These are phyloP conservation scores for Isatis lusitanica DNA, from an alignment of 441 rosid species.

Conservation along the genomic window DNA sequence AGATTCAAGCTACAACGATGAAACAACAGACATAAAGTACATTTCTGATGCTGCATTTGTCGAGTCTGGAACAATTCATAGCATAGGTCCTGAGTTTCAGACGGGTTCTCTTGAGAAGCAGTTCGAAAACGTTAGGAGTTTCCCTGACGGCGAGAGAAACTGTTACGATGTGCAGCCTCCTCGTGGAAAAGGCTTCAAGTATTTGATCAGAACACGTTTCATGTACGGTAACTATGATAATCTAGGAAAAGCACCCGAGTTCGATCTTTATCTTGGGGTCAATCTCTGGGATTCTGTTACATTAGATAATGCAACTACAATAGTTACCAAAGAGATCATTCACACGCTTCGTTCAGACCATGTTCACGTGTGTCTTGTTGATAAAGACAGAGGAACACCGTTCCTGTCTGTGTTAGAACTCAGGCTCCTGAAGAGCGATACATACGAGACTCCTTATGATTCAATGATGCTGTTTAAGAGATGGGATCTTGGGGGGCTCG, in stretches of 20 bases:
- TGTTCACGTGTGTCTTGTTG: constrained; percentile 44
- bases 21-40: constrained; percentile 19
- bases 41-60: constrained; percentile 27
- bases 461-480: background rate
- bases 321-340: constrained; percentile 41
- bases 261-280: constrained; percentile 45
- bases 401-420: constrained; percentile 45
- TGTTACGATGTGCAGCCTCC: constrained; percentile 44
- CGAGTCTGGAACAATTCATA: constrained; percentile 33
- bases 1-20: constrained; percentile 19
- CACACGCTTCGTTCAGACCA: constrained; percentile 22
- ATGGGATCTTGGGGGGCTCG: constrained; percentile 37
- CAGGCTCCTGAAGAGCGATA: constrained; percentile 34
- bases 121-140: constrained; percentile 38
- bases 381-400: constrained; percentile 36
- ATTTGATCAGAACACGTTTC: constrained; percentile 46
- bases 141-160: constrained; percentile 47
- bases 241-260: constrained; percentile 24
- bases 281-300: constrained; percentile 40
- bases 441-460: constrained; percentile 29
- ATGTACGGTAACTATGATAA: constrained; percentile 56
- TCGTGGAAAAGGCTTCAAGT: constrained; percentile 29
- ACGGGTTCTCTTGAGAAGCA: constrained; percentile 5
- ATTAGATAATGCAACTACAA: constrained; percentile 15
- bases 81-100: constrained; percentile 21